Base-by-base conservation (phyloP, 2,329 filamentous ascomycete species). In the Colletotrichum theobromicola region DNA sequence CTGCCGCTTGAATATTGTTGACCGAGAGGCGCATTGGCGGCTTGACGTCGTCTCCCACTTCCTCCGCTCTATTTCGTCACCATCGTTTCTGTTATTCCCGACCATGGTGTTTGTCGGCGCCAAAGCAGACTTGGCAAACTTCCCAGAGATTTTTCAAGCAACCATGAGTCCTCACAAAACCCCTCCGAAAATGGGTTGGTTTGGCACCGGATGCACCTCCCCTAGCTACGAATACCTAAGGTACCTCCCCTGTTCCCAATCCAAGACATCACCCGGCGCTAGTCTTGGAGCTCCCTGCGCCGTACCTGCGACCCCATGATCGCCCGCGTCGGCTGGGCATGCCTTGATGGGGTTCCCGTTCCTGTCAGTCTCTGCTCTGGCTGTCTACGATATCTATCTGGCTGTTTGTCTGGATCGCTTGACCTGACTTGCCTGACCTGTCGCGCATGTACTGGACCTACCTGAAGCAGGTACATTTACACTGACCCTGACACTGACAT, bases 251-350 rank as follows among this genome's bases (percentile, higher is more conserved):
- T 50, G 42, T 5, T 50, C 62, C 70, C 65, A 68, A 50, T 35
- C 42, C 62, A 67, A 63, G 68, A 72, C 68, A 67, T 71, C 42
- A 30, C 72, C 26, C 30, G 68, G 62, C 57, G 16, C 67, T 67
- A 74, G 62, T 69, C 37, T 72, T 60, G 55, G 60, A 63, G 42
- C 53, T 61, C 67, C 72, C 28, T 57, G 72, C 68, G 68, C 72
- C 46, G 70, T 32, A 46, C 62, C 68, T 74, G 68, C 62, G 30
- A 67, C 68, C 72, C 72, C 68, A 74, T 74, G 72, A 74, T 74
- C 68, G 68, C 68, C 55, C 57, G 34, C 62, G 53, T 74, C 72
- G 72, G 72, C 72, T 74, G 68, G 72, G 42, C 72, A 72, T 72
- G 72, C 68, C 72, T 67, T 32, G 63, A 72, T 72, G 72, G 68